phyloP scores from a whole-genome alignment of 1,284 basidiomycete genomes.

The Marasmius fiardii region DNA sequence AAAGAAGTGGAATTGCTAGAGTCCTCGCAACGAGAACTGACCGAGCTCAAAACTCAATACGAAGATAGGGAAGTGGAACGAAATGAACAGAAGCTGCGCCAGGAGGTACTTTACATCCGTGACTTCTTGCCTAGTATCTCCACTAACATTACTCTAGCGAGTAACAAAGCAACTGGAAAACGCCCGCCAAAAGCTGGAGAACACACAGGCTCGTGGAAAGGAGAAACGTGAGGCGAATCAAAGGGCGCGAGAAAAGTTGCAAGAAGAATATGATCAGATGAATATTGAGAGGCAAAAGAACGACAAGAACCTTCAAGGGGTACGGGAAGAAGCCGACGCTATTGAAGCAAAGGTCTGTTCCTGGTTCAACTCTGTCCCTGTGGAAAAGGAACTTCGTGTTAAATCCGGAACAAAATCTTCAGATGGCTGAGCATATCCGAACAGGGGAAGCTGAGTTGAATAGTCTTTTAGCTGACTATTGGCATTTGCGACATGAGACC shows the following conservation, averaged over 20 bases:
- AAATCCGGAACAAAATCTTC: not conserved
- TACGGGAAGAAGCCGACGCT: slow-evolving; percentile 62
- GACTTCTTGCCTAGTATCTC: not conserved
- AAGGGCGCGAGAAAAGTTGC: slow-evolving; percentile 66
- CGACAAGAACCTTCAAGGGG: slow-evolving; percentile 70
- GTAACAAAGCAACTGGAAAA: slow-evolving; percentile 72
- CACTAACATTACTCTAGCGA: slow-evolving; percentile 44
- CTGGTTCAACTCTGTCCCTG: not conserved
- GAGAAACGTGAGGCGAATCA: slow-evolving; percentile 70
- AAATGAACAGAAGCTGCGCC: slow-evolving; percentile 61
- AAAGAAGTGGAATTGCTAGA: slow-evolving; percentile 65
- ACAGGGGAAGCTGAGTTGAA: slow-evolving; percentile 72
- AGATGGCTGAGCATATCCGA: slow-evolving; percentile 75
- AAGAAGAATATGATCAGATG: slow-evolving; percentile 77
- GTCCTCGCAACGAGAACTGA: slow-evolving; percentile 57
- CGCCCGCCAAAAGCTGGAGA: slow-evolving; percentile 73
- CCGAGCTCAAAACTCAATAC: slow-evolving; percentile 60
- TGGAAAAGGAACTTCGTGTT: not conserved
- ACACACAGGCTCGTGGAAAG: slow-evolving; percentile 70
- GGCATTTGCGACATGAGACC: slow-evolving; percentile 74
- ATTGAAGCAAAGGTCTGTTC: slow-evolving; percentile 56
- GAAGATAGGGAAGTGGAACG: slow-evolving; percentile 71
- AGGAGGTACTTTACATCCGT: slow-evolving; percentile 46
- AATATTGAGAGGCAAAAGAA: slow-evolving; percentile 68
- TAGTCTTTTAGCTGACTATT: slow-evolving; percentile 77